Conservation (phyloP, 176 grass and related monocot genomes). For the bread wheat (Triticum aestivum) region DNA sequence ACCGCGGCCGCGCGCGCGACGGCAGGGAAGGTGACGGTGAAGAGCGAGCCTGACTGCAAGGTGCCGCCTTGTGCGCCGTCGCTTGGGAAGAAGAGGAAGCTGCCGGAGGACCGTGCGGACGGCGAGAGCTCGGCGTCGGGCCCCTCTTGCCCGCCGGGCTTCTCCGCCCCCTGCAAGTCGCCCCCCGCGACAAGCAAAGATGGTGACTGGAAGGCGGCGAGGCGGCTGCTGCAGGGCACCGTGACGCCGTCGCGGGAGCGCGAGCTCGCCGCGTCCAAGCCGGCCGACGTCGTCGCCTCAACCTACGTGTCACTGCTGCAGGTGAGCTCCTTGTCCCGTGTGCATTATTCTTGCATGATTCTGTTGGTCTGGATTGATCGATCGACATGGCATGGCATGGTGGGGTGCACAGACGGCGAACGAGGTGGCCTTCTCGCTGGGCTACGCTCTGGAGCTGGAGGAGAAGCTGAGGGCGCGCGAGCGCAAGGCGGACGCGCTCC, state of each 20-base stretch:
- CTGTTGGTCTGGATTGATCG: not conserved
- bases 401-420: not conserved
- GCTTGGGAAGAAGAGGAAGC: conserved; percentile 25
- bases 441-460: conserved; percentile 13
- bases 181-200: not conserved
- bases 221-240: conserved; percentile 13
- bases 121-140: not conserved
- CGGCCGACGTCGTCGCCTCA: not conserved
- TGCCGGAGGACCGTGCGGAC: not conserved
- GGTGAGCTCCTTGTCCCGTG: not conserved
- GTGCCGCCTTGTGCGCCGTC: not conserved
- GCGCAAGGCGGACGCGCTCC: not conserved
- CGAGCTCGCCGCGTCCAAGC: not conserved
- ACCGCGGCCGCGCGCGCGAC: not conserved
- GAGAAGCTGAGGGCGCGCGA: conserved; percentile 5
- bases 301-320: not conserved
- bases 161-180: not conserved
- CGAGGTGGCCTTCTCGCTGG: conserved; percentile 28
- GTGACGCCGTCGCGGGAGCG: conserved; percentile 11
- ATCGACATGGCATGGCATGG: not conserved
- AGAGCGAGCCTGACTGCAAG: not conserved
- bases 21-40: not conserved
- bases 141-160: not conserved
- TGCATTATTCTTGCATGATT: not conserved
- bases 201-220: not conserved